Base-by-base conservation (phyloP, 108 stramenopile species). In the Licmophora abbreviata region DNA sequence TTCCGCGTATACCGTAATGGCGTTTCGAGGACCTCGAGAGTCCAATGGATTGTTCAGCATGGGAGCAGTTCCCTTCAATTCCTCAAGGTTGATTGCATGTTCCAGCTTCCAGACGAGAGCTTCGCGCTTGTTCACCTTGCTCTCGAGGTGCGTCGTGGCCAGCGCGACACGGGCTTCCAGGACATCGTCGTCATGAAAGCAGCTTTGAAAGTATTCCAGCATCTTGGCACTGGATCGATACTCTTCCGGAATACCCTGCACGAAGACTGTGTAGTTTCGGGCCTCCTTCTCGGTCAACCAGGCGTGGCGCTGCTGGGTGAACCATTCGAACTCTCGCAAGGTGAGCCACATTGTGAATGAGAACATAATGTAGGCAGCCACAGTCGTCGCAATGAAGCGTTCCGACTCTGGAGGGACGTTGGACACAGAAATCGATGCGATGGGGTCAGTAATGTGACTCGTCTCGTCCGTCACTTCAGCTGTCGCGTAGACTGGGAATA, bases 271-370 rank as follows among this genome's bases (percentile, higher is more conserved):
- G 38, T 64, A 69, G 42, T 83, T 75, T 24, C 77, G 59, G 2
- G 67, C 51, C 27, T 55, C 44, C 32, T 22, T 28, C 18, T 59
- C 38, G 6, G 50, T 30, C 0, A 75, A 44, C 34, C 68, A 76
- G 12, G 48, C 44, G 27, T 78, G 81, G 1, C 77, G 38, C 14
- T 59, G 43, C 0, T 60, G 34, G 22, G 48, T 76, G 61, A 70
- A 76, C 74, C 79, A 80, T 6, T 76, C 54, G 32, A 75, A 67
- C 40, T 80, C 79, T 26, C 63, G 43, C 10, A 58, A 61, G 3
- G 76, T 71, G 1, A 73, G 29, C 47, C 66, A 73, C 68, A 80
- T 75, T 31, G 73, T 55, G 21, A 30, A 45, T 25, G 58, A 35
- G 42, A 76, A 66, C 17, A 69, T 59, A 14, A 70, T 66, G 44